Evolutionary conservation across 2,329 filamentous ascomycete species (phyloP).

Genomic region (Penicillium sp.): DNA sequence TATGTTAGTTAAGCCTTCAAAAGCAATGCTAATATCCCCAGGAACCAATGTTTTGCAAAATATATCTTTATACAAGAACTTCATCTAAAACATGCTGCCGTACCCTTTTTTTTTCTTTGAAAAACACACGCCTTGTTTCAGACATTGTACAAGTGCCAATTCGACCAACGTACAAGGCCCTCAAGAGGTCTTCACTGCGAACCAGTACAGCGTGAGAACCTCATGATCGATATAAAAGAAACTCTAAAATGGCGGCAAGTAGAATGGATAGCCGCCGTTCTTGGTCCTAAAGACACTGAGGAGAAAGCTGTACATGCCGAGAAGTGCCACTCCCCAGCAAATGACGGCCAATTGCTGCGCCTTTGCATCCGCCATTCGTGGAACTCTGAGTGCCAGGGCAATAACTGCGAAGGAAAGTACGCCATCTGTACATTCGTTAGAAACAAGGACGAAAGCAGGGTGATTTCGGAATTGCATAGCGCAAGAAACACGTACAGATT

Average conservation of each 20-base stretch:
- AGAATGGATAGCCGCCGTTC: conserved; percentile 93
- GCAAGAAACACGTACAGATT: conserved; percentile 65
- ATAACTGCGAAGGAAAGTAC: conserved; percentile 86
- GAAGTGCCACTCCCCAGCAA: conserved; percentile 71
- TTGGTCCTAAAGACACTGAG: conserved; percentile 91
- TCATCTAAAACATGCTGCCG: neutral
- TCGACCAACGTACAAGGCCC: neutral
- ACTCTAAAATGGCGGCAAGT: conserved; percentile 77
- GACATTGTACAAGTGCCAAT: conserved; percentile 5
- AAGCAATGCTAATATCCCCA: neutral
- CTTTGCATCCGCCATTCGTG: conserved; percentile 74
- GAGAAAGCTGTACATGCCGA: conserved; percentile 87
- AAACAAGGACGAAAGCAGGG: neutral
- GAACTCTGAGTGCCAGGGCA: conserved; percentile 84
- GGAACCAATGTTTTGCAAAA: neutral
- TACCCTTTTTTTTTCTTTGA: neutral
- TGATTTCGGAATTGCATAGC: neutral
- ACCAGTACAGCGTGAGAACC: neutral
- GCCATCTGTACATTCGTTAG: conserved; percentile 53
- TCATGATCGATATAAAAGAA: neutral
- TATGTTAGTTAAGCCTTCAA: too few species aligned
- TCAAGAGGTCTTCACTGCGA: conserved; percentile 17
- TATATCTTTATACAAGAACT: neutral
- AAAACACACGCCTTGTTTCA: neutral
- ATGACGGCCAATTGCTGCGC: conserved; percentile 78